Conservation (phyloP, 257 asterid genomes). For the Euphrasia confusa region DNA sequence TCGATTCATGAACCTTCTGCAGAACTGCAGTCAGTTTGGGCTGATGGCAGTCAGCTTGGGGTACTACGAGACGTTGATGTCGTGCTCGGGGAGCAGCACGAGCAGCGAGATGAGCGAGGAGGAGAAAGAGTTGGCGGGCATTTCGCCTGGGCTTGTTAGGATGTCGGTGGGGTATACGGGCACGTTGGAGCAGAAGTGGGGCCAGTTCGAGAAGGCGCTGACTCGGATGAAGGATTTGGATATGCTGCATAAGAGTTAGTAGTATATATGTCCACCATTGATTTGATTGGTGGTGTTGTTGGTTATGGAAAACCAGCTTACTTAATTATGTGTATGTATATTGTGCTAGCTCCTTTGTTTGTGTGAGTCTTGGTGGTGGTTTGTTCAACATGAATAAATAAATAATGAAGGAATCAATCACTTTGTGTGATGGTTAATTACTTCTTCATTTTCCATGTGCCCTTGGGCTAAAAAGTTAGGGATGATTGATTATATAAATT, state of each 20-base stretch:
- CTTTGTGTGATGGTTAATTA: neutral
- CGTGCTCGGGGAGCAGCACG: conserved; percentile 93
- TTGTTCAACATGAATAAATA: neutral
- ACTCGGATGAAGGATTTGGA: conserved; percentile 41
- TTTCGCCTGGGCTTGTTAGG: conserved; percentile 75
- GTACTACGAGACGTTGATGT: conserved; percentile 87
- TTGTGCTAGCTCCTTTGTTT: neutral
- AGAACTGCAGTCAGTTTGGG: conserved; percentile 73
- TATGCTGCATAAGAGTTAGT: conserved; percentile 26
- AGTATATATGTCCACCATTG: neutral
- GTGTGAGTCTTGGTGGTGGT: neutral
- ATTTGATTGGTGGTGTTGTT: neutral
- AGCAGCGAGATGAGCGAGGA: conserved; percentile 75
- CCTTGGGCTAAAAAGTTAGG: no score
- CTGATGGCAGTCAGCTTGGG: conserved; percentile 93
- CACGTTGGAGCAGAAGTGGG: conserved; percentile 83
- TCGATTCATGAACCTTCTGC: conserved; percentile 62
- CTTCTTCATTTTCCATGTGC: neutral
- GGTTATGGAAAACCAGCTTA: neutral
- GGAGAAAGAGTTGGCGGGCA: conserved; percentile 75
- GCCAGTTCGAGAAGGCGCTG: conserved; percentile 78
- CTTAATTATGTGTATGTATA: neutral
- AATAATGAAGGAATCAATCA: neutral
- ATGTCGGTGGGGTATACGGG: conserved; percentile 87
- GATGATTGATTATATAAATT: no score